Percentiles rank a stretch among this genome's conserved stretches.
These are phyloP conservation scores for Cucurbita ficifolia DNA, from an alignment of 306 rosid genomes.

Conservation along the genomic window DNA sequence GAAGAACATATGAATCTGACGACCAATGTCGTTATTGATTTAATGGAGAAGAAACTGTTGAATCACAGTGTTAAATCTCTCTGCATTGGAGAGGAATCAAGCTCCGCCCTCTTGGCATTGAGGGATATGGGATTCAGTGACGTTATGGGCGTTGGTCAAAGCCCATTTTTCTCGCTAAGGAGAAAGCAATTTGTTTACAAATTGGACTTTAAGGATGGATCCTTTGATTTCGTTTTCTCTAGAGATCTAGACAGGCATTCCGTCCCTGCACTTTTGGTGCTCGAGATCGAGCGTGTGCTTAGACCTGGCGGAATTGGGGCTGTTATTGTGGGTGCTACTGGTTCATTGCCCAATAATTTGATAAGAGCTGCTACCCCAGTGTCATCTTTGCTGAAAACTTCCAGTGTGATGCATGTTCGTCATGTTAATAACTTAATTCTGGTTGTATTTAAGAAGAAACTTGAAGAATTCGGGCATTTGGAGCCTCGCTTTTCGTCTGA, in stretches of 20 bases:
- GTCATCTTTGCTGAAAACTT: constrained; percentile 50
- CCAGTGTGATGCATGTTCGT: constrained; percentile 49
- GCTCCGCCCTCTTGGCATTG: constrained; percentile 26
- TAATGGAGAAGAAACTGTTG: constrained; percentile 30
- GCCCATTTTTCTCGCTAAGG: constrained; percentile 29
- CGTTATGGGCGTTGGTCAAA: constrained; percentile 25
- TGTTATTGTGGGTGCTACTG: constrained; percentile 23
- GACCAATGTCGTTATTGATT: constrained; percentile 25
- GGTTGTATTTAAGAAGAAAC: constrained; percentile 63
- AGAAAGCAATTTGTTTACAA: constrained; percentile 23
- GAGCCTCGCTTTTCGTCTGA: constrained; percentile 33
- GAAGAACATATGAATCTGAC: constrained; percentile 29
- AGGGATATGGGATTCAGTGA: constrained; percentile 43
- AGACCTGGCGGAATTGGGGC: constrained; percentile 77
- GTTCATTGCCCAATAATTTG: constrained; percentile 29
- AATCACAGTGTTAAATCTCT: constrained; percentile 27
- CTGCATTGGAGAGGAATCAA: constrained; percentile 56
- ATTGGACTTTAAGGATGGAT: constrained; percentile 30
- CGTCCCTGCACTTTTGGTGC: constrained; percentile 59
- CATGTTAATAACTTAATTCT: constrained; percentile 29
- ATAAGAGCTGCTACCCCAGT: constrained; percentile 66
- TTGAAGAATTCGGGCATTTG: constrained; percentile 21
- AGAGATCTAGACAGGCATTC: constrained; percentile 47
- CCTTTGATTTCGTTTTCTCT: constrained; percentile 62
- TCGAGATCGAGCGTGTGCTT: constrained; percentile 79